Conservation (phyloP, 352 stramenopile genomes). For the Achlya hypogyna region DNA sequence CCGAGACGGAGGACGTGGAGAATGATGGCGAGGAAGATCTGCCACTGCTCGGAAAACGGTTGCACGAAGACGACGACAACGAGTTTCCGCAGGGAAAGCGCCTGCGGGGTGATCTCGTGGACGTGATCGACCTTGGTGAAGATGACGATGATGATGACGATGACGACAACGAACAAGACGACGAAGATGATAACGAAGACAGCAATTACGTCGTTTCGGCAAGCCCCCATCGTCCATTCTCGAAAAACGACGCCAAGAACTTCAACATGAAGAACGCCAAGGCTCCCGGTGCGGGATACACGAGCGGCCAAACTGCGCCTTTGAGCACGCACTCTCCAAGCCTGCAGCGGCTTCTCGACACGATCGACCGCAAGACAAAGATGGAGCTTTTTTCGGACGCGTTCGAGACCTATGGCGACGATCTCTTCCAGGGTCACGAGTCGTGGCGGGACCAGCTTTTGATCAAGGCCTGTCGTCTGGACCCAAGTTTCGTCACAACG, state of each 20-base stretch:
- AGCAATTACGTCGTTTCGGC: not conserved
- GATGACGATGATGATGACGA: constrained; percentile 17
- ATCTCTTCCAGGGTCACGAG: constrained; percentile 18
- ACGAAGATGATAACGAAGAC: constrained; percentile 4
- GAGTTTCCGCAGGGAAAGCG: constrained; percentile 1
- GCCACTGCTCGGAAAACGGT: constrained; percentile 11
- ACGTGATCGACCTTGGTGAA: constrained; percentile 16
- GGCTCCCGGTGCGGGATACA: not conserved
- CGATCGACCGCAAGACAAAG: constrained; percentile 19
- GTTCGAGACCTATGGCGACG: constrained; percentile 3
- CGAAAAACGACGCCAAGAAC: constrained; percentile 17
- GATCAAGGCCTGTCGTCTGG: constrained; percentile 15
- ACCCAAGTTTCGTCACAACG: constrained; percentile 16
- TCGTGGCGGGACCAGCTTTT: constrained; percentile 18
- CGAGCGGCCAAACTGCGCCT: not conserved
- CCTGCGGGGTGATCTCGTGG: not conserved
- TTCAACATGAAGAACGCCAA: constrained; percentile 20
- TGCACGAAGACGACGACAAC: not conserved
- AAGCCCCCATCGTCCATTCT: not conserved
- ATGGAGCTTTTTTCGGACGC: constrained; percentile 17
- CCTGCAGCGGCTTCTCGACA: constrained; percentile 12
- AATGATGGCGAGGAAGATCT: not conserved
- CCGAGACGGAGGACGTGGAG: constrained; percentile 2
- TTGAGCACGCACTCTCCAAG: not conserved
- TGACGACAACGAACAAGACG: constrained; percentile 15